phyloP scores from a whole-genome alignment of 2,329 filamentous ascomycete genomes.

The Fusarium nanum region DNA sequence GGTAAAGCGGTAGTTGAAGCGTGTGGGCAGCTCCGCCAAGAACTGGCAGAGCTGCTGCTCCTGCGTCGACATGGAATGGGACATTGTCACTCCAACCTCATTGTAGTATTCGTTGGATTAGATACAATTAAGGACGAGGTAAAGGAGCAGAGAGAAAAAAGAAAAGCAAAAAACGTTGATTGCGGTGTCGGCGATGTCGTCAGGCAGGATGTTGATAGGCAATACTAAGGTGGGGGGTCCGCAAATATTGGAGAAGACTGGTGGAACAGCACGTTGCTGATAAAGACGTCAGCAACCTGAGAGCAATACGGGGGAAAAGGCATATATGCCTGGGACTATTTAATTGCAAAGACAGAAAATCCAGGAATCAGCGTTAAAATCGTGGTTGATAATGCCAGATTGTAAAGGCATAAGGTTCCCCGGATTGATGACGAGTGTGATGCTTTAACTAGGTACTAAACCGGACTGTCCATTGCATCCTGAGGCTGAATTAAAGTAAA shows the following conservation, averaged over 20 bases:
- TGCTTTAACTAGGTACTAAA: neutral
- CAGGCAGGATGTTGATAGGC: conserved; percentile 30
- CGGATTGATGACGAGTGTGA: conserved; percentile 6
- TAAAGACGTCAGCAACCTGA: conserved; percentile 34
- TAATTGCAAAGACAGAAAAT: neutral
- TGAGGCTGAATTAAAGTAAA: conserved; percentile 36
- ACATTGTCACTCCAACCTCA: conserved; percentile 58
- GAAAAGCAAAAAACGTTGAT: conserved; percentile 13
- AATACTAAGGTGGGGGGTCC: conserved; percentile 28
- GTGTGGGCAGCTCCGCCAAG: conserved; percentile 80
- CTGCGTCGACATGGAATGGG: conserved; percentile 68
- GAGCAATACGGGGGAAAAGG: conserved; percentile 4
- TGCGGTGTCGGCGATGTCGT: conserved; percentile 45
- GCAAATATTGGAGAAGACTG: conserved; percentile 39
- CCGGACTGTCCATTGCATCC: conserved; percentile 35
- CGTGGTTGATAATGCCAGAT: conserved; percentile 8
- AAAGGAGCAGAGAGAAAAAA: neutral
- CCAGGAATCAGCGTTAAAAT: neutral
- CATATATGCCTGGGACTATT: neutral
- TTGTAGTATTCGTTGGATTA: conserved; percentile 35
- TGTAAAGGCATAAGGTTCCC: conserved; percentile 4
- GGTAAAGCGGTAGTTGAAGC: conserved; percentile 80
- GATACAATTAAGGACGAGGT: conserved; percentile 2
- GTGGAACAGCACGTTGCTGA: conserved; percentile 37
- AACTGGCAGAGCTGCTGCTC: conserved; percentile 88